These are phyloP conservation scores for Solanum tarijense DNA, from an alignment of 257 asterid genomes.

Conservation along the genomic window DNA sequence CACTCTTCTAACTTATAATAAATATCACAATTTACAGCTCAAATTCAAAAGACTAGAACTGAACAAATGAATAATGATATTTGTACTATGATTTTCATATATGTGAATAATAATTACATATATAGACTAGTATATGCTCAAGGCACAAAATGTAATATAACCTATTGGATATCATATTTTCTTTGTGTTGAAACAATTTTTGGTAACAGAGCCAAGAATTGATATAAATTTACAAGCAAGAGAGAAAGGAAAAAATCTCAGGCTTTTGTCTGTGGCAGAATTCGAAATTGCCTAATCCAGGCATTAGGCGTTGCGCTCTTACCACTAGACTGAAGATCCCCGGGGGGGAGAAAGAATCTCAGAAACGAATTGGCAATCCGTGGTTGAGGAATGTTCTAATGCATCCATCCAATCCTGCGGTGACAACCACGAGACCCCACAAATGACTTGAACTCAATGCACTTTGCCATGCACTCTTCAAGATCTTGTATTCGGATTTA, in stretches of 20 bases:
- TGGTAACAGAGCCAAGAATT: background rate
- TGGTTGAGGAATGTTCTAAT: constrained; percentile 77
- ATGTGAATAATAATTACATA: background rate
- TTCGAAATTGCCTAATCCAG: background rate
- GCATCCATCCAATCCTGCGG: constrained; percentile 91
- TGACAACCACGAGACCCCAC: constrained; percentile 85
- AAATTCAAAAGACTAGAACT: background rate
- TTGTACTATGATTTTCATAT: background rate
- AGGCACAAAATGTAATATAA: background rate
- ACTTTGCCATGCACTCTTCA: constrained; percentile 55
- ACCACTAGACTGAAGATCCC: background rate
- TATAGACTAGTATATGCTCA: background rate
- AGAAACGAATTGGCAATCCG: constrained; percentile 64
- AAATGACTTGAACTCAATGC: constrained; percentile 49
- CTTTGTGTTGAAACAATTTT: background rate
- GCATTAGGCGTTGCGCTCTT: background rate
- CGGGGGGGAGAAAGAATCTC: constrained; percentile 3
- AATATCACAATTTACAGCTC: background rate
- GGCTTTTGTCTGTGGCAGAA: background rate
- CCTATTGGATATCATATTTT: background rate
- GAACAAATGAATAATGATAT: background rate
- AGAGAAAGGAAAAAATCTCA: background rate
- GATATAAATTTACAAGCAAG: background rate
- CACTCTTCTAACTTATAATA: too few relatives aligned
- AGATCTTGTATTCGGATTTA: constrained; percentile 58